Evolutionary conservation across 1,139 yeast species (phyloP).

Genomic region (Magnusiomyces fungicola): DNA sequence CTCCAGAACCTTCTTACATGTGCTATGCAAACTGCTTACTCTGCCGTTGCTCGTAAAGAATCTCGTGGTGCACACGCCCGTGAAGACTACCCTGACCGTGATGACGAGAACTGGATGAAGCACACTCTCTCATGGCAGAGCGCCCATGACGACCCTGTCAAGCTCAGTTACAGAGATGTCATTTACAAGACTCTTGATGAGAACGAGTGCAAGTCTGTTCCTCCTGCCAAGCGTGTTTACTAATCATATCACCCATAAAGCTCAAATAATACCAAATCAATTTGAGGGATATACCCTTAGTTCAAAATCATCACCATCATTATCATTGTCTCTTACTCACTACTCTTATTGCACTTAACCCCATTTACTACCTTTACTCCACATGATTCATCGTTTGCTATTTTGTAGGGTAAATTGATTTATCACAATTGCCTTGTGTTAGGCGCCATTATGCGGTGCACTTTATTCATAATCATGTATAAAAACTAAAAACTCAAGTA

Average conservation of each 20-base stretch:
- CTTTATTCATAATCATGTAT: too few relatives aligned
- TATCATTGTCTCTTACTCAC: too few relatives aligned
- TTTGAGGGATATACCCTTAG: too few relatives aligned
- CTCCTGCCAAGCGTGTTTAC: conserved; percentile 94
- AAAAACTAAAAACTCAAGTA: too few relatives aligned
- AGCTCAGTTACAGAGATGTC: conserved; percentile 81
- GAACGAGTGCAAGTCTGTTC: conserved; percentile 89
- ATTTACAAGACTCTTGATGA: conserved; percentile 80
- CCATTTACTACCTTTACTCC: too few relatives aligned
- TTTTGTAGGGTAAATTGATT: too few relatives aligned
- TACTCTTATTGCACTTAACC: too few relatives aligned
- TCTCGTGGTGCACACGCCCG: conserved; percentile 99
- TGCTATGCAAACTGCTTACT: conserved; percentile 91
- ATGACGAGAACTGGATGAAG: conserved; percentile 96
- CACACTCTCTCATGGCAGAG: conserved; percentile 92
- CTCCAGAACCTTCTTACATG: conserved; percentile 94
- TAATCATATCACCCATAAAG: conserved; percentile 32
- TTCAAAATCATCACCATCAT: too few relatives aligned
- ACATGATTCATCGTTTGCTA: too few relatives aligned
- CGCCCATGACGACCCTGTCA: conserved; percentile 60
- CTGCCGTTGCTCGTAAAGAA: conserved; percentile 94
- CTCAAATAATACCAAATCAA: too few relatives aligned
- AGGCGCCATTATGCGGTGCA: too few relatives aligned
- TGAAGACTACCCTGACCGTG: conserved; percentile 95
- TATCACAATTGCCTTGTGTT: too few relatives aligned